Percentiles rank a stretch among this genome's conserved stretches.
These are phyloP conservation scores for Bryopsis sp. DNA, from an alignment of 139 green algal species.

Conservation along the genomic window DNA sequence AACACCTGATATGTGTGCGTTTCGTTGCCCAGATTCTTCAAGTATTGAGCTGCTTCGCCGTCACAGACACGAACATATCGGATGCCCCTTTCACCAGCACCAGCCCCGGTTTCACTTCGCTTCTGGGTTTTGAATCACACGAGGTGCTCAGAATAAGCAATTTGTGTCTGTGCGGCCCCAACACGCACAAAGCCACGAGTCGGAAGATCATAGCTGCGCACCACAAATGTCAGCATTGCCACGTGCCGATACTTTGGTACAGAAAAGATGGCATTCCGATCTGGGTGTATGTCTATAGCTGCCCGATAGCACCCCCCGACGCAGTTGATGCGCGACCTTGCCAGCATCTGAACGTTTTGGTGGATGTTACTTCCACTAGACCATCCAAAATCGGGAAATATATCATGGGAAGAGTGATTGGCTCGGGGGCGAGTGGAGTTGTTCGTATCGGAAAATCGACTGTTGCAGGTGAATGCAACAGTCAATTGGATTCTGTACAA, in stretches of 20 bases:
- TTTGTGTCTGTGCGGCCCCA: conserved; percentile 33
- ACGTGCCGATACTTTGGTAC: background rate
- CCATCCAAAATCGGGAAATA: conserved; percentile 46
- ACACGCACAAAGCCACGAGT: conserved; percentile 5
- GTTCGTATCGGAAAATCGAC: conserved; percentile 44
- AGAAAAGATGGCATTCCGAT: background rate
- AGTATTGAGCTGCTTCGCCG: background rate
- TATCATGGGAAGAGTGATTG: conserved; percentile 42
- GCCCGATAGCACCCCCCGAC: background rate
- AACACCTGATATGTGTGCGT: background rate
- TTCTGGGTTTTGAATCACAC: conserved; percentile 32
- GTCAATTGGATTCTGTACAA: background rate
- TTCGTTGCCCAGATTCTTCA: background rate
- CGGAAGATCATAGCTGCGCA: background rate
- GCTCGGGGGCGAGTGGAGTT: conserved; percentile 45
- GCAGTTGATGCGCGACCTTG: background rate
- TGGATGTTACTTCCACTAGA: conserved; percentile 38
- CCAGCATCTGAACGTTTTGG: conserved; percentile 32
- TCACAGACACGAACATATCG: background rate
- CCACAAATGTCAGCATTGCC: background rate
- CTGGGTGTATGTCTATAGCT: background rate
- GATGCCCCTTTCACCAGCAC: conserved; percentile 2
- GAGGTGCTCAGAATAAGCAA: conserved; percentile 27
- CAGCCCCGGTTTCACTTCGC: conserved; percentile 21
- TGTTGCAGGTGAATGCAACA: conserved; percentile 28